Evolutionary conservation across 805 yeast species (phyloP), one percentile per base, ranked within the genome.

Genomic region (Starmera dryadoides): DNA sequence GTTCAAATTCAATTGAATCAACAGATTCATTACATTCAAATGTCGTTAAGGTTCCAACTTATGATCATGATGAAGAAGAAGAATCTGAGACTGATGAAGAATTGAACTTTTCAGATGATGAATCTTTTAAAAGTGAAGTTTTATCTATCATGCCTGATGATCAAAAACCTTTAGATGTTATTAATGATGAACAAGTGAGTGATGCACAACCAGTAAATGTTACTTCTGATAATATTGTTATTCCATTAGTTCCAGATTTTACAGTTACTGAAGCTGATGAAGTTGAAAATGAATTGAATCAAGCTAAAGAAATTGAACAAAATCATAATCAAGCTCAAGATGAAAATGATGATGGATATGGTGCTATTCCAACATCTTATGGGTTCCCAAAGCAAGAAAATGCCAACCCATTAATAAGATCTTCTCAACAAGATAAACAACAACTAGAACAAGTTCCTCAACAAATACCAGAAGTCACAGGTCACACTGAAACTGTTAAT

Each of bases 51-150:
- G 10, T 25, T n/a, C 10, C 28, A 25, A 25, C 28, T 16, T 12
- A 20, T 19, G 15, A n/a, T 21, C 16, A 33, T 12, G 26, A 22
- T 18, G 33, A n/a, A n/a, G n/a, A n/a, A n/a, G n/a, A n/a, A n/a
- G n/a, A n/a, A n/a, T n/a, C n/a, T n/a, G n/a, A n/a, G n/a, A n/a
- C n/a, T n/a, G n/a, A 28, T 19, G 33, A 30, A 16, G 20, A 30
- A 16, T 15, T 30, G 12, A 17, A 30, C 19, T 30, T 14, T 16
- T 43, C 44, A 7, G 52, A 47, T 23, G 41, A 33, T 18, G 49
- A 47, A 23, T 46, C 55, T 1, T 40, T 49, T 33, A 38, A 41
- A 25, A 46, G 51, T 39, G 32, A 37, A 26, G 28, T 32, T 8
- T 28, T 31, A 11, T 37, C 35, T 4, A 19, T 32, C 18, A 17